Base-by-base conservation (phyloP, 257 asterid species). In the Solanum pimpinellifolium region DNA sequence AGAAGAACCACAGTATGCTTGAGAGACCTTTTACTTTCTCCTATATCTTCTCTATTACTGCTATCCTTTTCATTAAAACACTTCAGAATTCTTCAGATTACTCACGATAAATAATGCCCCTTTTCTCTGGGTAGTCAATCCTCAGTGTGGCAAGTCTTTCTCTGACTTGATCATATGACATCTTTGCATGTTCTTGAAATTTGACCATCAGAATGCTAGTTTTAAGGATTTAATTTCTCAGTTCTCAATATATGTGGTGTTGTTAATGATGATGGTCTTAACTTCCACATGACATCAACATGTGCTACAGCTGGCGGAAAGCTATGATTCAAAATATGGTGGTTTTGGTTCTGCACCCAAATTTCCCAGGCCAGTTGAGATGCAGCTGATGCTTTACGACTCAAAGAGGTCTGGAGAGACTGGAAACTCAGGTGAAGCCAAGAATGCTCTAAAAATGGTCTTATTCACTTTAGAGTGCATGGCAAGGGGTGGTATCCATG, bases 321-420 rank as follows among this genome's bases (percentile, higher is more conserved):
- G 90, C 87, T 97, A 88, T 37, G 99, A 95, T 86, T 76, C 97
- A 8, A 90, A 92, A 89, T 93, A 90, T 85, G 99, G 98, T 83
- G 99, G 99, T 77, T 97, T 97, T 86, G 98, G 98, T 60, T 93
- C 98, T 12, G 98, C 98, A 2, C 99, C 99, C n/a, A 97, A 97
- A 89, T 97, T 97, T 85, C 99, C 99, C 4, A 92, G 99, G 87
- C 99, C 98, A 2, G 98, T 95, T 31, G 99, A 97, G 93, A 91
- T 94, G 83, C 97, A 95, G 88, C 89, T 97, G 83, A 94, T 97
- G 98, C 98, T 97, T 86, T 95, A 95, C 89, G 92, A 92, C 87
- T 91, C 92, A 68, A 97, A 92, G 92, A 97, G 92, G 93, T 89
- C 93, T 11, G 91, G 89, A 89, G 97, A 91, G 87, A 88, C 87